Evolutionary conservation across 306 rosid genomes (phyloP).

Genomic region (Lathyrus aphaca): DNA sequence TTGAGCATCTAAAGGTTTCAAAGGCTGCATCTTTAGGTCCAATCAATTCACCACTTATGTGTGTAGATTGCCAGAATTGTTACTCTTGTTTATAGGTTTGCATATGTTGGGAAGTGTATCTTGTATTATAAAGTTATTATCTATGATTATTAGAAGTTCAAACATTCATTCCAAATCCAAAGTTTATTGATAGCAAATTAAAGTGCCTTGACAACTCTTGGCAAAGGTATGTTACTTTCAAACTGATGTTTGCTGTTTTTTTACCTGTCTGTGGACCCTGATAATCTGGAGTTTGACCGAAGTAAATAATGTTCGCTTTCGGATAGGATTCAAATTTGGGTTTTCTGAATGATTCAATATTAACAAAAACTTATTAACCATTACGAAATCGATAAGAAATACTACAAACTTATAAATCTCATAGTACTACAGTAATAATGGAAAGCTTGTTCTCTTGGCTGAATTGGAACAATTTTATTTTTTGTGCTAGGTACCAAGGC

Average conservation of each 20-base stretch:
- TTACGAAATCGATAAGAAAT: neutral
- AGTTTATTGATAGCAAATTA: conserved; percentile 30
- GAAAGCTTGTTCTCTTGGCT: neutral
- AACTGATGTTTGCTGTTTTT: conserved; percentile 5
- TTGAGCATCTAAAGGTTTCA: conserved; percentile 41
- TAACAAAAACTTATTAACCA: neutral
- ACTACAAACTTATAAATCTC: neutral
- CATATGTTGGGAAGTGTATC: conserved; percentile 41
- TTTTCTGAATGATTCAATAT: neutral
- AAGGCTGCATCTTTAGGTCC: conserved; percentile 45
- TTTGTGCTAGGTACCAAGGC: neutral
- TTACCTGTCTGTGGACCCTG: neutral
- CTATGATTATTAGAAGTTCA: conserved; percentile 35
- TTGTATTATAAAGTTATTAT: conserved; percentile 43
- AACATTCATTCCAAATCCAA: conserved; percentile 25
- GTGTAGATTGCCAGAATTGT: conserved; percentile 44
- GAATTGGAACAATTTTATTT: neutral
- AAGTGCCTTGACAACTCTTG: conserved; percentile 5
- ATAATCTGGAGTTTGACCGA: neutral
- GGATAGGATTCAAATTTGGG: neutral
- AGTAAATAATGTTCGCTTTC: neutral
- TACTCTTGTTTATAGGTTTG: conserved; percentile 54
- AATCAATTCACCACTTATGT: conserved; percentile 38
- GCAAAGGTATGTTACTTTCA: neutral
- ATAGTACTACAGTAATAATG: neutral